These are phyloP conservation scores for Punctularia strigosozonata DNA, from an alignment of 768 basidiomycete genomes.

Conservation along the genomic window DNA sequence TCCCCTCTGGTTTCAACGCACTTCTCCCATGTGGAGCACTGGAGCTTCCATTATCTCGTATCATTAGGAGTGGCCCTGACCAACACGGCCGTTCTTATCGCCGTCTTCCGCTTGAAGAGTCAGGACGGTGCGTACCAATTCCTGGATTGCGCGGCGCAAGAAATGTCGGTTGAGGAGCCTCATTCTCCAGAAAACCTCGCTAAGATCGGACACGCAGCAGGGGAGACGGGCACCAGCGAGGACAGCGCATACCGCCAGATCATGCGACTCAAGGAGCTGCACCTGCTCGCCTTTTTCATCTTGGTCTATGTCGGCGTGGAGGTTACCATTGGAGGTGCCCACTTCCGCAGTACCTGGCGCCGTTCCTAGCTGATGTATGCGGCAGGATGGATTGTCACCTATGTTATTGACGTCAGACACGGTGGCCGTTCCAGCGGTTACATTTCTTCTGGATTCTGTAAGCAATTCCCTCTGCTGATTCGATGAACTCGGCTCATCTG, in stretches of 20 bases:
- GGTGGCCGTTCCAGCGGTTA: constrained; percentile 28
- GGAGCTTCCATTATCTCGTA: constrained; percentile 33
- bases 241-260: constrained; percentile 22
- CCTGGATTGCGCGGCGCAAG: neutral
- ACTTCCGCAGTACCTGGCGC: neutral
- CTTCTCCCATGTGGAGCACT: constrained; percentile 22
- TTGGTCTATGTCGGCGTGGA: constrained; percentile 33
- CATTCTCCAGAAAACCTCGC: constrained; percentile 15
- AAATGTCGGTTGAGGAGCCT: neutral
- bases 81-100: constrained; percentile 8
- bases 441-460: constrained; percentile 30
- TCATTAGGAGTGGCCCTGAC: constrained; percentile 15
- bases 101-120: constrained; percentile 16
- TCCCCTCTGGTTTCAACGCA: constrained; percentile 29
- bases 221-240: constrained; percentile 17
- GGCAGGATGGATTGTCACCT: constrained; percentile 36
- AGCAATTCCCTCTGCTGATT: constrained; percentile 2
- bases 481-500: neutral
- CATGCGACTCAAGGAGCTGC: constrained; percentile 21
- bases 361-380: neutral
- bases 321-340: constrained; percentile 27
- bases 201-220: constrained; percentile 15
- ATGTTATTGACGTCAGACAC: constrained; percentile 24
- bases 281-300: constrained; percentile 25
- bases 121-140: constrained; percentile 16